These are phyloP conservation scores for Alternaria alternata DNA, from an alignment of 2,329 filamentous ascomycete genomes.

Conservation along the genomic window DNA sequence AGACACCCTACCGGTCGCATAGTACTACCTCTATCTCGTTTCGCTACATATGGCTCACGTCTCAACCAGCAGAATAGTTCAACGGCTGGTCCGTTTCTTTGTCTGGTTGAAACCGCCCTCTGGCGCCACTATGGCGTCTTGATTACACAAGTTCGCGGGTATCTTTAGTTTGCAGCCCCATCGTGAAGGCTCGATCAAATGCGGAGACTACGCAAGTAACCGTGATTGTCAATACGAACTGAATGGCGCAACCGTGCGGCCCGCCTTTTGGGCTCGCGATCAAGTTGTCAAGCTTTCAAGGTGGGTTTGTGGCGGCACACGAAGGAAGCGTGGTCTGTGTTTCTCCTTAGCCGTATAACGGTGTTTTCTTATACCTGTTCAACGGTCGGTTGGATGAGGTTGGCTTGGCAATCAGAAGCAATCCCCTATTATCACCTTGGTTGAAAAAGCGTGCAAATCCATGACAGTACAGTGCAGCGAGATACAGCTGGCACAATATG, in stretches of 20 bases:
- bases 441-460: neutral
- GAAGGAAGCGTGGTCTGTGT: constrained; percentile 8
- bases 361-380: neutral
- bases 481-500: neutral
- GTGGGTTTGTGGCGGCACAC: constrained; percentile 8
- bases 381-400: neutral
- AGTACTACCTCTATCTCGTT: constrained; percentile 15
- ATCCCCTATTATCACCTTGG: neutral
- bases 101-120: constrained; percentile 18
- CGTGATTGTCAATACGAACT: constrained; percentile 18
- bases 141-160: neutral
- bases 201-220: constrained; percentile 8
- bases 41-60: constrained; percentile 13
- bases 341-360: neutral
- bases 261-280: constrained; percentile 7
- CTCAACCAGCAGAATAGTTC: constrained; percentile 1
- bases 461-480: neutral
- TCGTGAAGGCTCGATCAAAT: neutral
- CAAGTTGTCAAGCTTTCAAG: constrained; percentile 11
- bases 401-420: constrained; percentile 1
- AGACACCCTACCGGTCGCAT: constrained; percentile 28
- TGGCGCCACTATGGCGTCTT: constrained; percentile 14
- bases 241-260: constrained; percentile 17
- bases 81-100: neutral
- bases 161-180: neutral